Evolutionary conservation across 306 rosid genomes (phyloP).

Genomic region (Vigna angularis): DNA sequence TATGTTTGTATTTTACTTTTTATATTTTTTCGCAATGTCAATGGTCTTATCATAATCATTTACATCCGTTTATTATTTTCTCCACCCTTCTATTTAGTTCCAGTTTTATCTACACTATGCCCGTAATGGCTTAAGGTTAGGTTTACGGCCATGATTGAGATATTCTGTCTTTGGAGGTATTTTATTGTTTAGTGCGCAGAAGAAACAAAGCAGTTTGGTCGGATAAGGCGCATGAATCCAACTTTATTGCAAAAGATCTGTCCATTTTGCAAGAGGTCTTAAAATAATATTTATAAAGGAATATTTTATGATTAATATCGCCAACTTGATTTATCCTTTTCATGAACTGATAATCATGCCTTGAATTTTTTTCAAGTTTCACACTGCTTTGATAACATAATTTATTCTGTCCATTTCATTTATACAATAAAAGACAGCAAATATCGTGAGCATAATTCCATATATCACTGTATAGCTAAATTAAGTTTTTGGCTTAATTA

Average conservation of each 20-base stretch:
- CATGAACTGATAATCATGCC: not conserved
- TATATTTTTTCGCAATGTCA: not conserved
- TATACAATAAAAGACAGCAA: too few relatives aligned
- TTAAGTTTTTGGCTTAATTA: too few relatives aligned
- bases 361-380: not conserved
- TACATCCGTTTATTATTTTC: not conserved
- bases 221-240: conserved; percentile 18
- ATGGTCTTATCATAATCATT: not conserved
- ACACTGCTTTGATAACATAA: not conserved
- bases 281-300: not conserved
- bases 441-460: not conserved
- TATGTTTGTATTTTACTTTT: conserved; percentile 11
- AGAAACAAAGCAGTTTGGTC: conserved; percentile 18
- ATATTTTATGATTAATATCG: not conserved
- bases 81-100: not conserved
- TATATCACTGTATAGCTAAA: not conserved
- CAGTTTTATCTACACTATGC: not conserved
- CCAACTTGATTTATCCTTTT: not conserved
- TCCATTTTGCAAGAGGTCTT: conserved; percentile 13
- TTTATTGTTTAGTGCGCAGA: conserved; percentile 30
- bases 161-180: not conserved
- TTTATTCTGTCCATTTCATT: not conserved
- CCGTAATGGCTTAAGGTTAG: conserved; percentile 19
- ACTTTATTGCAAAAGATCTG: not conserved
- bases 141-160: conserved; percentile 31